These are phyloP conservation scores for Middelhovenomyces tepae DNA, from an alignment of 805 yeast species.

Conservation along the genomic window DNA sequence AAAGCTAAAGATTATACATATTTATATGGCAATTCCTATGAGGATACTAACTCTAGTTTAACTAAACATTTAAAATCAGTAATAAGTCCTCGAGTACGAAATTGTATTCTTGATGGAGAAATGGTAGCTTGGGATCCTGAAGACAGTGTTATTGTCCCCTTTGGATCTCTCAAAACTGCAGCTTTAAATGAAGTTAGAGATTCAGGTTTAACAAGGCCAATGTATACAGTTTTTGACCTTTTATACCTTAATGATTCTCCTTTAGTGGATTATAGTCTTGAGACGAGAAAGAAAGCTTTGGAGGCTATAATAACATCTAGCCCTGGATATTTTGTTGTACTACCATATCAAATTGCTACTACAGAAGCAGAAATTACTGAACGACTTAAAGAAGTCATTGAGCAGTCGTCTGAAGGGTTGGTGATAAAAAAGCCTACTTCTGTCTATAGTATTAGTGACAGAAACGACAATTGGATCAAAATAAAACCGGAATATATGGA, in stretches of 20 bases:
- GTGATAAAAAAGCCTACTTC: constrained; percentile 59
- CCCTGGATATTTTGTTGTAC: constrained; percentile 18
- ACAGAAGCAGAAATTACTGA: constrained; percentile 45
- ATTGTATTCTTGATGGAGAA: constrained; percentile 73
- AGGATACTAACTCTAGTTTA: constrained; percentile 39
- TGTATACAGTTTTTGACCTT: constrained; percentile 57
- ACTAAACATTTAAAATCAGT: constrained; percentile 42
- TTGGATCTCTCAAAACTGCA: constrained; percentile 68
- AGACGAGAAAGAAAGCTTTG: constrained; percentile 48
- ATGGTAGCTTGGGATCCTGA: constrained; percentile 77
- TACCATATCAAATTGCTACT: constrained; percentile 31
- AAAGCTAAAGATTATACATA: constrained; percentile 65
- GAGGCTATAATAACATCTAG: constrained; percentile 36
- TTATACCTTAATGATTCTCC: constrained; percentile 59
- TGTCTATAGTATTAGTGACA: constrained; percentile 50
- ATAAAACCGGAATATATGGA: constrained; percentile 85
- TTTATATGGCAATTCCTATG: constrained; percentile 50
- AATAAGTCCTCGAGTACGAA: constrained; percentile 22
- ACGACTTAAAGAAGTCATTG: constrained; percentile 51
- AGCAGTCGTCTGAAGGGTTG: constrained; percentile 67
- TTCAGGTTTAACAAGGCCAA: constrained; percentile 19
- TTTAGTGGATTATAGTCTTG: constrained; percentile 45
- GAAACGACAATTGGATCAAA: constrained; percentile 70
- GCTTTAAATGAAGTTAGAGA: constrained; percentile 47
- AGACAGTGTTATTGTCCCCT: constrained; percentile 51